Conservation (phyloP, 169 alveolate species). For the Eimeria maxima region DNA sequence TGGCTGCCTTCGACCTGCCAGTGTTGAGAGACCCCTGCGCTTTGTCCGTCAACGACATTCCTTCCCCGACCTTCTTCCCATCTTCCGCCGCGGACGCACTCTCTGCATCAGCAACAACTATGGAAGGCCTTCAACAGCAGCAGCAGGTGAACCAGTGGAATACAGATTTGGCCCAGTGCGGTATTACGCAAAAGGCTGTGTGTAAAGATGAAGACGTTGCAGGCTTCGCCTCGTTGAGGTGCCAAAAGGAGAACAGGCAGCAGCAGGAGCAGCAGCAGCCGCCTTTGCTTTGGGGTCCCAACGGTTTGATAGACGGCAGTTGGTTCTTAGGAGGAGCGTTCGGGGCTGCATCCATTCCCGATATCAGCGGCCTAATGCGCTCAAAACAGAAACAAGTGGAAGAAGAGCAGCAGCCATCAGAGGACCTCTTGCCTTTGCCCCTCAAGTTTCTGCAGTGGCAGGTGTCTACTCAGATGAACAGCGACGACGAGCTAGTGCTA, state of each 20-base stretch:
- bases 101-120: slow-evolving; percentile 6
- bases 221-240: neutral
- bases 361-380: slow-evolving; percentile 35
- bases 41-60: slow-evolving; percentile 8
- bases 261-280: neutral
- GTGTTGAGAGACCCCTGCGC: slow-evolving; percentile 15
- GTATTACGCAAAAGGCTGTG: no score
- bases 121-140: neutral
- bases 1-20: slow-evolving; percentile 23
- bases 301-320: slow-evolving; percentile 46
- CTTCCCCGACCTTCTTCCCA: neutral
- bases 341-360: slow-evolving; percentile 47
- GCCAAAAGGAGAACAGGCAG: neutral
- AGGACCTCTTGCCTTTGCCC: slow-evolving; percentile 55
- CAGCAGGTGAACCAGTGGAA: no score
- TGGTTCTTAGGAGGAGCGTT: slow-evolving; percentile 54
- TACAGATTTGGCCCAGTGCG: no score
- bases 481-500: slow-evolving; percentile 4
- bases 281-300: slow-evolving; percentile 46
- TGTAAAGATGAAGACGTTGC: no score
- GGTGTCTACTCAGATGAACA: slow-evolving; percentile 44
- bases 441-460: slow-evolving; percentile 49
- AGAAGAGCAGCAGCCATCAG: slow-evolving; percentile 34
- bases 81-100: slow-evolving; percentile 17
- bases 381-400: slow-evolving; percentile 36